phyloP scores from a whole-genome alignment of 495 filamentous ascomycete genomes.

The Sordaria brevicollis region DNA sequence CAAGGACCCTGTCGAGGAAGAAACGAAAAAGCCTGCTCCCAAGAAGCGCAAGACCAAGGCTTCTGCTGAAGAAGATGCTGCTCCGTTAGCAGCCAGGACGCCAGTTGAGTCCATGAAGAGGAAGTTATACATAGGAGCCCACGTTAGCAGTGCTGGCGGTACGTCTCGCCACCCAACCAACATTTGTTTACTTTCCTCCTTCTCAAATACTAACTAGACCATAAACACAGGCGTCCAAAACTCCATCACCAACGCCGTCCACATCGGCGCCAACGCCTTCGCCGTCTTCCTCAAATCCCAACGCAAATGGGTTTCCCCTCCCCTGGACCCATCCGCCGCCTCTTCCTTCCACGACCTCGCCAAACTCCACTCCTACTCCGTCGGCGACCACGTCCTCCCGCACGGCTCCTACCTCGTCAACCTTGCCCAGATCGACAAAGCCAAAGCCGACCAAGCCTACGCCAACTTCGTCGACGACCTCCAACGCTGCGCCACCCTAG shows the following conservation, averaged over 20 bases:
- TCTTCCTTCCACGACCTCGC: conserved; percentile 58
- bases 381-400: conserved; percentile 60
- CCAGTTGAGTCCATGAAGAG: conserved; percentile 47
- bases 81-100: conserved; percentile 62
- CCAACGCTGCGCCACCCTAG: conserved; percentile 74
- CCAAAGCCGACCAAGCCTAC: conserved; percentile 81
- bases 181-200: background rate
- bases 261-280: conserved; percentile 86
- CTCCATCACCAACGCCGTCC: conserved; percentile 63
- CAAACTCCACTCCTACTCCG: conserved; percentile 61
- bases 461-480: conserved; percentile 81
- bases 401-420: conserved; percentile 97
- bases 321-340: conserved; percentile 54
- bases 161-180: conserved; percentile 6
- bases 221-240: conserved; percentile 67
- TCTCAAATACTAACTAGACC: conserved; percentile 1
- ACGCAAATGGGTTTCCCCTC: conserved; percentile 85
- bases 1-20: conserved; percentile 9
- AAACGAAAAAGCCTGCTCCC: conserved; percentile 16
- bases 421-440: conserved; percentile 69
- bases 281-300: conserved; percentile 94
- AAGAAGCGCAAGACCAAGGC: conserved; percentile 43
- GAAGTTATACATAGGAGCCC: conserved; percentile 77
- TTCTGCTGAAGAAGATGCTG: conserved; percentile 29
- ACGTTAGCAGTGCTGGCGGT: conserved; percentile 85